These are phyloP conservation scores for Penicillium italicum DNA, from an alignment of 2,329 filamentous ascomycete species.

Conservation along the genomic window DNA sequence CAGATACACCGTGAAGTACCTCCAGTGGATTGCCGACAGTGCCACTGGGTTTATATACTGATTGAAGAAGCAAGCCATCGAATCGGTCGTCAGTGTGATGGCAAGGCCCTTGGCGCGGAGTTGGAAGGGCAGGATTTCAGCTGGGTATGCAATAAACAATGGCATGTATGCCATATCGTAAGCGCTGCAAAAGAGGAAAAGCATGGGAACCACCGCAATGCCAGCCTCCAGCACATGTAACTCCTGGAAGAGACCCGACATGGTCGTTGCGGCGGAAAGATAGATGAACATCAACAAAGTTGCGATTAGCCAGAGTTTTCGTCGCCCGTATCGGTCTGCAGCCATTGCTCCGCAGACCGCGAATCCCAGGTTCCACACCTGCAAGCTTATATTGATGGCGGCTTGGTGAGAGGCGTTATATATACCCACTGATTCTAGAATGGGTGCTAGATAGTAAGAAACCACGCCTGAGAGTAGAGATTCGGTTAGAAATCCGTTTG, in stretches of 20 bases:
- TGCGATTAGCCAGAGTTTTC: constrained; percentile 14
- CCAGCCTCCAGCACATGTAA: constrained; percentile 19
- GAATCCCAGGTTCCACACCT: constrained; percentile 10
- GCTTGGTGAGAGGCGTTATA: constrained; percentile 10
- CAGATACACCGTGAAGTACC: constrained; percentile 42
- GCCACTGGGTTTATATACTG: constrained; percentile 43
- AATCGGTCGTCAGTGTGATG: constrained; percentile 23
- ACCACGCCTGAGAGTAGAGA: constrained; percentile 13
- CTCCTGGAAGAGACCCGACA: constrained; percentile 18
- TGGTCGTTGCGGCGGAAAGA: constrained; percentile 13
- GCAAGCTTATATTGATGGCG: constrained; percentile 17
- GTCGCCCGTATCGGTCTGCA: constrained; percentile 11
- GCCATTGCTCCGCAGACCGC: constrained; percentile 5
- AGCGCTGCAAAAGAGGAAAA: constrained; percentile 19
- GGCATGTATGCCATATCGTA: constrained; percentile 23
- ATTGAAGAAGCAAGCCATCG: constrained; percentile 34
- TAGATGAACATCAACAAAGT: constrained; percentile 18
- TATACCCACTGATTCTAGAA: constrained; percentile 20
- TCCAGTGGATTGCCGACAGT: constrained; percentile 37
- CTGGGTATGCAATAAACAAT: constrained; percentile 20
- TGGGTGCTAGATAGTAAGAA: constrained; percentile 22
- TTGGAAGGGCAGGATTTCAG: constrained; percentile 21
- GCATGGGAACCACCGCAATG: constrained; percentile 28
- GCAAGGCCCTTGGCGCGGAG: constrained; percentile 24
- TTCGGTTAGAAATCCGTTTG: neutral